Base-by-base conservation (phyloP, 2,329 filamentous ascomycete species). In the Phyllosticta citriasiana region DNA sequence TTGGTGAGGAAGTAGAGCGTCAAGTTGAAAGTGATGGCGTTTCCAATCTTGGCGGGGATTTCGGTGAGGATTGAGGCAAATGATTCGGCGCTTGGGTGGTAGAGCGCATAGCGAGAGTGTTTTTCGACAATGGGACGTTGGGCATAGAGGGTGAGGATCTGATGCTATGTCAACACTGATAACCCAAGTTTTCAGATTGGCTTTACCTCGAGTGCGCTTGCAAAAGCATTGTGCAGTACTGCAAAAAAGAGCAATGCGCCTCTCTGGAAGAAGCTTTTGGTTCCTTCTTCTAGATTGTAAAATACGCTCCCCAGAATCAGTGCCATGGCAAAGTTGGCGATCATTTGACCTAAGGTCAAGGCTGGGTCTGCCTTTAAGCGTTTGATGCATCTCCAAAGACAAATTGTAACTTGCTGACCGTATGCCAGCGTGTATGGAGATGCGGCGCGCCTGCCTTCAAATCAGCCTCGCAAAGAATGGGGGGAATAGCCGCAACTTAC, bases 41-140 rank as follows among this genome's bases (percentile, higher is more conserved):
- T 92, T n/a, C 74, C 47, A 8, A 95, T 74, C 73, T 94, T 96
- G 74, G 90, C 90, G 0, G 92, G 92, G 75, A 96, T 76, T 67
- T 97, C 92, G 64, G 84, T 88, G 30, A 96, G 74, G 87, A 96
- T 94, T 9, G 89, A 94, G 0, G 89, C 85, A 63, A 90, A 81
- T n/a, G 91, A 89, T 79, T 97, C 91, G 16, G 91, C 88, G 9
- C 88, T 91, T 0, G 92, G 91, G 69, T 96, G 92, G 68, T 96
- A 96, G 19, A 96, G 80, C 19, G 91, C 91, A 71, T 96, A 96
- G 62, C 88, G 85, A 61, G 82, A 78, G 67, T 97, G 92, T 72
- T 96, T 96, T 71, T 96, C 91, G 63, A 97, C 90, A 67, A 96
- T 96, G 1, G 89, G 88, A 47, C 92, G 87, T 82, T 96, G 91